A percentile compares a stretch with the other conserved stretches of the same genome.
Conservation (phyloP, 768 basidiomycete species). For the Collybiopsis luxurians region DNA sequence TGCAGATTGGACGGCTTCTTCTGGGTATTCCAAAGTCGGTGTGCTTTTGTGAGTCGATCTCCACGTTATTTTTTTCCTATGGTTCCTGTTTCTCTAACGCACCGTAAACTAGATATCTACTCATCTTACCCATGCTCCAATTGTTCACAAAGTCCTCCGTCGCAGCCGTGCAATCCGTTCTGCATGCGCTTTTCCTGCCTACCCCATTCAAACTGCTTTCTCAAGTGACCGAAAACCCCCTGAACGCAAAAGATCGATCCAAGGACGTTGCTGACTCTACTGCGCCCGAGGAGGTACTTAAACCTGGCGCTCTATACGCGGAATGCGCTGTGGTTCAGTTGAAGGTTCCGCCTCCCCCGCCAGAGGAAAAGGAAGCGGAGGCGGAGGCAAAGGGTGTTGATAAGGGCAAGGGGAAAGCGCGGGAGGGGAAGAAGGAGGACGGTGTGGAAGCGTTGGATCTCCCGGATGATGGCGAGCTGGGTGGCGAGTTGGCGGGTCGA, state of each 20-base stretch:
- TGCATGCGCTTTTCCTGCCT: conserved; percentile 81
- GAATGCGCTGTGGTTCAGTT: conserved; percentile 68
- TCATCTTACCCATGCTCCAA: conserved; percentile 64
- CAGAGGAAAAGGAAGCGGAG: conserved; percentile 19
- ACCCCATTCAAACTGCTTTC: conserved; percentile 66
- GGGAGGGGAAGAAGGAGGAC: conserved; percentile 22
- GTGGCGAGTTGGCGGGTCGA: conserved; percentile 65
- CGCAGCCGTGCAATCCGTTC: conserved; percentile 67
- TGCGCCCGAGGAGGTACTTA: conserved; percentile 60
- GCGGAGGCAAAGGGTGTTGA: conserved; percentile 4
- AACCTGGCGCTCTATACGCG: conserved; percentile 74
- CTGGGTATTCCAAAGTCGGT: conserved; percentile 39
- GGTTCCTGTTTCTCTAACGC: neutral
- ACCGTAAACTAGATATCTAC: conserved; percentile 51
- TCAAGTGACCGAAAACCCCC: conserved; percentile 2
- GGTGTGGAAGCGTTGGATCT: conserved; percentile 35
- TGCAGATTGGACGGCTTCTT: conserved; percentile 38
- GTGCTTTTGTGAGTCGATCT: conserved; percentile 44
- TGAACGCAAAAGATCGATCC: conserved; percentile 14
- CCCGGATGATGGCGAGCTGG: conserved; percentile 65
- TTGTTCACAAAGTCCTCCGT: conserved; percentile 67
- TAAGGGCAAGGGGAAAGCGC: conserved; percentile 20
- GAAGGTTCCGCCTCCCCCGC: conserved; percentile 26
- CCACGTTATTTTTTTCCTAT: conserved; percentile 29
- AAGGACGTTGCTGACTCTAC: conserved; percentile 11